phyloP scores from a whole-genome alignment of 805 yeast species.

The Cyberlindnera galapagoensis region DNA sequence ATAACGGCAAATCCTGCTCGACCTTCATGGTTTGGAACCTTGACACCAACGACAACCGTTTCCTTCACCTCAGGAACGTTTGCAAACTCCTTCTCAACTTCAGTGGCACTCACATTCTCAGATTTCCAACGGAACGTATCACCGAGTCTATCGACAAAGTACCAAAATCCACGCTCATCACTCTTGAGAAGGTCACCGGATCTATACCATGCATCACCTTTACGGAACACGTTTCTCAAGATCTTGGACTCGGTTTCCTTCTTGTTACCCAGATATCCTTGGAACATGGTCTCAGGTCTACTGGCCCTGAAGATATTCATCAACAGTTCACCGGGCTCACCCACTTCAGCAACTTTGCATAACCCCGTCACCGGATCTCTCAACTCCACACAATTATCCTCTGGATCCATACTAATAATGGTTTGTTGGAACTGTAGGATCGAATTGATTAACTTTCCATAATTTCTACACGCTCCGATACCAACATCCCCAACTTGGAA shows the following conservation, averaged over 20 bases:
- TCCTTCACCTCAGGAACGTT: slow-evolving; percentile 40
- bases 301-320: slow-evolving; percentile 63
- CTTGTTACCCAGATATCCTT: slow-evolving; percentile 81
- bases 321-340: slow-evolving; percentile 83
- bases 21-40: slow-evolving; percentile 85
- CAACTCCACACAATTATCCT: slow-evolving; percentile 65
- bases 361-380: slow-evolving; percentile 63
- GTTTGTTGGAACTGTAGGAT: slow-evolving; percentile 48
- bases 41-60: slow-evolving; percentile 82
- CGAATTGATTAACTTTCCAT: slow-evolving; percentile 53
- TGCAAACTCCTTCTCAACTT: slow-evolving; percentile 73
- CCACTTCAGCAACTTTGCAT: slow-evolving; percentile 44
- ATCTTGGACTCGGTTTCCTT: slow-evolving; percentile 76
- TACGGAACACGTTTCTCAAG: slow-evolving; percentile 61
- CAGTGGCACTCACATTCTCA: slow-evolving; percentile 90
- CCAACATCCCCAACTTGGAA: slow-evolving; percentile 75
- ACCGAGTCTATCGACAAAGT: slow-evolving; percentile 88
- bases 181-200: slow-evolving; percentile 75
- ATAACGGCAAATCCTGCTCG: slow-evolving; percentile 88
- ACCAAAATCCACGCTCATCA: slow-evolving; percentile 64
- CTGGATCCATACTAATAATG: slow-evolving; percentile 71
- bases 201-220: slow-evolving; percentile 90
- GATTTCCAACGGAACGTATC: slow-evolving; percentile 97
- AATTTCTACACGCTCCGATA: slow-evolving; percentile 82
- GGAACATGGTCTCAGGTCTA: slow-evolving; percentile 70